Evolutionary conservation across 345 rosid genomes (phyloP), one percentile per base, ranked within the genome.

Genomic region (Camelina hispida): DNA sequence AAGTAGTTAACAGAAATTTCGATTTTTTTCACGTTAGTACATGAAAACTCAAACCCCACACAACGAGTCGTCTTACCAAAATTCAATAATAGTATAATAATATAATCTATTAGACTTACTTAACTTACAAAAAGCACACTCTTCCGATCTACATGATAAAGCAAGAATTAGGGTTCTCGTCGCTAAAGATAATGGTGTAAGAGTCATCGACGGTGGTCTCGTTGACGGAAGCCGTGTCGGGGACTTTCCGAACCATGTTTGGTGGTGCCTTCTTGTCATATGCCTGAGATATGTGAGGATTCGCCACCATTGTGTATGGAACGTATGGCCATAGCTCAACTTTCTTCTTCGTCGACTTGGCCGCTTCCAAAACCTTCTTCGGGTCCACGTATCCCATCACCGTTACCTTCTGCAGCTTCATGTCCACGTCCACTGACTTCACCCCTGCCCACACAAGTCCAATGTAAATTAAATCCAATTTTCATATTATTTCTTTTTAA

Each of bases 211-310:
- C 13, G 46, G 85, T 91, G 81, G 87, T 80, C 76, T 89, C 97
- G 6, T 78, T 63, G 77, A 85, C 38, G 10, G 76, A 81, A 68
- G 88, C 88, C 2, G 87, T 64, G 78, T 18, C 73, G 0, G 96
- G 86, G 34, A 93, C 70, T 12, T 58, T 81, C 63, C 96, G 75
- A 15, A 89, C 97, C 59, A 85, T 89, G 69, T 93, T 90, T 6
- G 93, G 60, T 6, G 98, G 98, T 1, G 97, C 98, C 59, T 93
- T 93, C 88, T 93, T 93, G 84, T 90, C 97, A 74, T 93, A 93
- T 44, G 97, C 93, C 53, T 84, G 92, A 37, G 98, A 75, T 51
- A 87, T 82, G 59, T 93, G 89, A 23, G 98, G 97, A 72, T 89
- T 71, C 2, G 88, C 74, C 69, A 86, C 98, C 66, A 89, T 53